Percentiles rank a stretch among this genome's conserved stretches.
Conservation (phyloP, 176 grass and related monocot genomes). For the Oryza longistaminata region DNA sequence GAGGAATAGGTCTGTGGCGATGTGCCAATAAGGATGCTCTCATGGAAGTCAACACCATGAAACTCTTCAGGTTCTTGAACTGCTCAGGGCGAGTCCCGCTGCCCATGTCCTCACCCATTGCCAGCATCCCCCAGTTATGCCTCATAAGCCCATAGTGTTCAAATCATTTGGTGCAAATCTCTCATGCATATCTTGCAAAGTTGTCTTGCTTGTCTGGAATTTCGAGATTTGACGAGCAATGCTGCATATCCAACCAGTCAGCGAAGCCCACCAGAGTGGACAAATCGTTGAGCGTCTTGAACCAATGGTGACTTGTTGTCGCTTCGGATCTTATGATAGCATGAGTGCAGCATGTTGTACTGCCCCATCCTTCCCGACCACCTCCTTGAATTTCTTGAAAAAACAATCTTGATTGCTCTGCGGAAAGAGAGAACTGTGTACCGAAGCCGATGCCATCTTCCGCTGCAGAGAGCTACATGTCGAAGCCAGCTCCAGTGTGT, state of each 20-base stretch:
- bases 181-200: neutral
- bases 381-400: neutral
- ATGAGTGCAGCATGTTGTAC: neutral
- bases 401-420: neutral
- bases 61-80: rapidly evolving
- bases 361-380: slow-evolving; percentile 25
- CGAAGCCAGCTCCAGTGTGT: neutral
- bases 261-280: neutral
- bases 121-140: neutral
- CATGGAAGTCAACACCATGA: slow-evolving; percentile 13
- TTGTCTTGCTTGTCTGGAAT: neutral
- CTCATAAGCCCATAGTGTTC: slow-evolving; percentile 14
- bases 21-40: slow-evolving; percentile 21
- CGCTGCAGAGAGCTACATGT: neutral
- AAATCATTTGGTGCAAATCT: neutral
- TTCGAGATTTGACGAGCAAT: neutral
- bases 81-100: neutral
- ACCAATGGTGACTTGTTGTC: neutral
- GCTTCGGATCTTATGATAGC: neutral
- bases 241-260: neutral
- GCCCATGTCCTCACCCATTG: neutral
- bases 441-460: neutral
- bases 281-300: neutral
- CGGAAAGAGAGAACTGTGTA: neutral
- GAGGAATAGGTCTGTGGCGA: slow-evolving; percentile 19